These are phyloP conservation scores for Xylogone sp. DNA, from an alignment of 2,329 filamentous ascomycete genomes.

Conservation along the genomic window DNA sequence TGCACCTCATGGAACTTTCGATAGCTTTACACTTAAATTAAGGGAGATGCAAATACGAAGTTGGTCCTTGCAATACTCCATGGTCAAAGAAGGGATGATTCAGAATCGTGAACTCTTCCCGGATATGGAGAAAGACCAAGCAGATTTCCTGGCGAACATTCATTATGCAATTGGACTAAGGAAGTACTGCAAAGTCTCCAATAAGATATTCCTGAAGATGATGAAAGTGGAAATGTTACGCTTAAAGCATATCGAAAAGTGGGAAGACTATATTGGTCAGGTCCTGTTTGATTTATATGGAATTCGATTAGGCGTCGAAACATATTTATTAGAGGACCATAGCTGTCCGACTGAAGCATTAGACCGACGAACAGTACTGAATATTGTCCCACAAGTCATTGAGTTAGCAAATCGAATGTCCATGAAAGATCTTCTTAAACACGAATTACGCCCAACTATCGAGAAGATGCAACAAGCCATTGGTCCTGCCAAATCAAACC, in stretches of 20 bases:
- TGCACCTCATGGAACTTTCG: conserved; percentile 38
- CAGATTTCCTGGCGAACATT: conserved; percentile 75
- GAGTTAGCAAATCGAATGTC: conserved; percentile 77
- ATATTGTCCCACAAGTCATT: conserved; percentile 80
- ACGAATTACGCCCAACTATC: conserved; percentile 83
- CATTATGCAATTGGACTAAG: conserved; percentile 83
- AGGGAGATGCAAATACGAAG: conserved; percentile 83
- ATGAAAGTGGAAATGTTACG: conserved; percentile 82
- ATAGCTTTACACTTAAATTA: conserved; percentile 62
- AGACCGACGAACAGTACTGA: conserved; percentile 75
- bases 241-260: conserved; percentile 72
- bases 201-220: conserved; percentile 84
- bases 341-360: conserved; percentile 73
- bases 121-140: conserved; percentile 65
- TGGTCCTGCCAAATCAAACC: conserved; percentile 71
- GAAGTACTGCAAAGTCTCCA: conserved; percentile 78
- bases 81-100: conserved; percentile 70
- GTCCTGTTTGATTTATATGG: conserved; percentile 81
- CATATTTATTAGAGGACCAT: conserved; percentile 71
- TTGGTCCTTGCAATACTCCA: conserved; percentile 82
- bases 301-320: conserved; percentile 67
- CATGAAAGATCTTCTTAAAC: conserved; percentile 88
- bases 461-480: conserved; percentile 91
- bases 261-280: conserved; percentile 83
- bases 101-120: conserved; percentile 64